Base-by-base conservation (phyloP, 2,329 filamentous ascomycete species). In the Malbranchea cinnamomea region DNA sequence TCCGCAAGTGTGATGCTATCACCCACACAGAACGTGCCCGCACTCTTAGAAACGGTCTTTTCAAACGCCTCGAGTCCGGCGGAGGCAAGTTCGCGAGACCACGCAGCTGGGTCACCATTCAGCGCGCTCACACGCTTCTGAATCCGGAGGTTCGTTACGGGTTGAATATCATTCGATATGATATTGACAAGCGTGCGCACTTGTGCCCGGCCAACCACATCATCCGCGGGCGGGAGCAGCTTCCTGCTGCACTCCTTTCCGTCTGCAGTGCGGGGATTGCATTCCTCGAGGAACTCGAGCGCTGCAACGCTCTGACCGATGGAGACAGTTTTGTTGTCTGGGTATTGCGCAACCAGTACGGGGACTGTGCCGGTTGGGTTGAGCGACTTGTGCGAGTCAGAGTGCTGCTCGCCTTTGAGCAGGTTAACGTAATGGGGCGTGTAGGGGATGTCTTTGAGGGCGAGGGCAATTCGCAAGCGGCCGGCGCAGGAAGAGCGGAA, bases 401-500 rank as follows among this genome's bases (percentile, higher is more conserved):
- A 51, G 8, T 51, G 43, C 26, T 75, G 70, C 26, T 73, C 65
- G 37, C 55, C 49, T 29, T 65, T 61, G 36, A 71, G 55, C 4
- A 74, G 60, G 41, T 74, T 67, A 44, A 74, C 52, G 30, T 58
- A 55, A 18, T 59, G 48, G 12, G 56, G 48, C 5, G 57, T 56
- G 39, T 65, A 66, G 2, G 54, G 39, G 30, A 75, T 59, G 13
- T 45, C 45, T 40, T 76, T 76, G 29, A 70, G 53, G 32, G 67
- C 53, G 1, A 73, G 54, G 7, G 68, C 67, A 35, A 75, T 74
- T 26, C 69, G 68, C 4, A 77, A 53, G 8, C 72, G 65, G 1
- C 65, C 69, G 1, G 69, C 67, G 52, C 70, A 76, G 10, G 69
- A 74, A 27, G 71, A 76, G 37, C 68, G 61, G 50, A 67, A 74